Base-by-base conservation (phyloP, 305 asterid genomes). In the Rubia peregrina region DNA sequence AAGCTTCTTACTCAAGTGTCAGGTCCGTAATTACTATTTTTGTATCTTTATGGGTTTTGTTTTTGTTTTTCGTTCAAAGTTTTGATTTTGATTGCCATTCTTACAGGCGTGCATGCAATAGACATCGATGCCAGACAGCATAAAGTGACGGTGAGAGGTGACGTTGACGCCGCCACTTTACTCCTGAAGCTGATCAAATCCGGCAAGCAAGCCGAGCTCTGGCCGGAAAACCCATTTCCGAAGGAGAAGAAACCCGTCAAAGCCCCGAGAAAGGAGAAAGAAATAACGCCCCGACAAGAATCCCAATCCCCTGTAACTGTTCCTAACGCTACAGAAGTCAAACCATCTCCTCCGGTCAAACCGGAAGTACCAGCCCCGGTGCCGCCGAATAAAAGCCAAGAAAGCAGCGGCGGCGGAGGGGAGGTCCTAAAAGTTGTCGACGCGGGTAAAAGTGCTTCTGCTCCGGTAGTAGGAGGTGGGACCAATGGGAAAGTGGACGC, bases 41-140 rank as follows among this genome's bases (percentile, higher is more conserved):
- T 63, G 13, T 40, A 7, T 43, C 21, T 6, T 8, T 40, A 8
- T 61, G 30, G 17, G 41, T 24, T 60, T 6, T 17, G 30, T 63
- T 63, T 40, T 17, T 21, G 21, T 65, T 17, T 16, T 40, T n/a
- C 17, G 43, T 38, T 41, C 13, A 17, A 3, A 36, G 4, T 49
- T 24, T 17, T n/a, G 3, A 4, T n/a, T 0, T 22, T 46, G 69
- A n/a, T 41, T 21, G 6, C 43, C 5, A 33, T 21, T 51, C 59
- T 19, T 71, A 5, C 70, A 89, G 93, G 93, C 2, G 93, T 89
- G 65, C 77, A 69, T 22, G 66, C 38, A 41, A 83, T 77, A 3
- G 94, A 87, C 40, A 79, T 89, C 57, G 93, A 89, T 75, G 65
- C 71, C 13, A 84, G 80, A 81, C 94, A 79, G 65, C 96, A 89